Base-by-base conservation (phyloP, 1,284 basidiomycete genomes). In the Golubevia sp. region DNA sequence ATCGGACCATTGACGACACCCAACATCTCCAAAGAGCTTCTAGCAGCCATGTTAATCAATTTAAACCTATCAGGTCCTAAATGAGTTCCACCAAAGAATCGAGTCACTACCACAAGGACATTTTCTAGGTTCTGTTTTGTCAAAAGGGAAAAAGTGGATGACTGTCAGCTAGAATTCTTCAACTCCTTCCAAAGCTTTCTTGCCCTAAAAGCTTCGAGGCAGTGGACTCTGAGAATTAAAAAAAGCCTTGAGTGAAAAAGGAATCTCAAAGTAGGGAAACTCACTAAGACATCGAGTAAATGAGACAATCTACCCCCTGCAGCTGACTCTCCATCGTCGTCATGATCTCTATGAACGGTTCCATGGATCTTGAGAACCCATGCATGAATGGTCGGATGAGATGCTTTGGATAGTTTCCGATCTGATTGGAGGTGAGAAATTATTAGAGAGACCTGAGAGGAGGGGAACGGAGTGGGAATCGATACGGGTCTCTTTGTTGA, bases 31-130 rank as follows among this genome's bases (percentile, higher is more conserved):
- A 82, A 66, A 15, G 79, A 78, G 53, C 75, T 70, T 23, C 77
- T 64, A 11, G 78, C 79, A 0, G 72, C 79, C 2, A 74, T 56
- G 53, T 81, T 82, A 60, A 82, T 81, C 34, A 77, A 55, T 50
- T 83, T 83, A 66, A 83, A 83, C 8, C 81, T 63, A 55, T 83
- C 79, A 8, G 81, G 68, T 1, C 81, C 81, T 11, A 83, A 53
- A 49, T 74, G 68, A 4, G 79, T 66, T 4, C 80, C 80, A 2
- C 80, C 80, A 57, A 67, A 83, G 73, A 72, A 80, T n/a, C 76
- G 62, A 15, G 81, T 82, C 8, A 83, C 81, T 2, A 83, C 75
- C 18, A 83, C 79, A 3, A 83, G 58, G 2, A 68, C 78, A 55
- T 82, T 80, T 23, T 73, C 70, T 23, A 80, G 18, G 26, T 70